Conservation (phyloP, 2,329 filamentous ascomycete species). For the Dendrostoma leiphaemia region DNA sequence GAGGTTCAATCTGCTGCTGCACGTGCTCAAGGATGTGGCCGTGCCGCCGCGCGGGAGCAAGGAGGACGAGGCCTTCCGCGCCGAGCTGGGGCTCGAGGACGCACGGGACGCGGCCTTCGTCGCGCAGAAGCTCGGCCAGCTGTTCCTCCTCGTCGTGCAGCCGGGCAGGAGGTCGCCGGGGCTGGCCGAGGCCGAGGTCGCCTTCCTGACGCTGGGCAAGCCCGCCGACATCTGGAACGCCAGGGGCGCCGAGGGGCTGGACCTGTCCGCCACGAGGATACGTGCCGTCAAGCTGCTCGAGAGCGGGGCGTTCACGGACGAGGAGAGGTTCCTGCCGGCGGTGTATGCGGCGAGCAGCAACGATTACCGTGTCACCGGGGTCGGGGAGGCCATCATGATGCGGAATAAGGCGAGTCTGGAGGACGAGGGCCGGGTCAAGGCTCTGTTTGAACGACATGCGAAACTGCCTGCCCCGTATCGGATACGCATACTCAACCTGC, state of each 20-base stretch:
- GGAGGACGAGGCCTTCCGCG: constrained; percentile 70
- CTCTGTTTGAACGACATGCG: constrained; percentile 72
- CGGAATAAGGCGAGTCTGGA: constrained; percentile 74
- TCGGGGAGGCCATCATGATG: constrained; percentile 89
- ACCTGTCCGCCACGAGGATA: constrained; percentile 67
- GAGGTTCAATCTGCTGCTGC: constrained; percentile 80
- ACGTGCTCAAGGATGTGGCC: constrained; percentile 67
- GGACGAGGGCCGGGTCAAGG: constrained; percentile 57
- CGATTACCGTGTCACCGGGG: constrained; percentile 76
- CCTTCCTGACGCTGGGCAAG: constrained; percentile 68
- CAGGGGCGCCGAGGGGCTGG: constrained; percentile 68
- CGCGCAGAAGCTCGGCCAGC: constrained; percentile 71
- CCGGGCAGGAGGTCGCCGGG: constrained; percentile 44
- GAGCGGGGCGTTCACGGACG: constrained; percentile 81
- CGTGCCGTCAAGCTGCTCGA: constrained; percentile 70
- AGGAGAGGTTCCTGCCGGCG: constrained; percentile 79
- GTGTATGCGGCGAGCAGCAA: constrained; percentile 79
- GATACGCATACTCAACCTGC: constrained; percentile 70
- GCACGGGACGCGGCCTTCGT: constrained; percentile 70
- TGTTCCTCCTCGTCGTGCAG: constrained; percentile 57
- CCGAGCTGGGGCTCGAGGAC: constrained; percentile 63
- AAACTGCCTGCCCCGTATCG: constrained; percentile 71
- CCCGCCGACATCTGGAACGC: constrained; percentile 46
- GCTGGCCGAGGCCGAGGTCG: constrained; percentile 58
- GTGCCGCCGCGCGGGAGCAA: constrained; percentile 76